phyloP scores from a whole-genome alignment of 2,329 filamentous ascomycete genomes.

The Tolypocladium ophioglossoides region DNA sequence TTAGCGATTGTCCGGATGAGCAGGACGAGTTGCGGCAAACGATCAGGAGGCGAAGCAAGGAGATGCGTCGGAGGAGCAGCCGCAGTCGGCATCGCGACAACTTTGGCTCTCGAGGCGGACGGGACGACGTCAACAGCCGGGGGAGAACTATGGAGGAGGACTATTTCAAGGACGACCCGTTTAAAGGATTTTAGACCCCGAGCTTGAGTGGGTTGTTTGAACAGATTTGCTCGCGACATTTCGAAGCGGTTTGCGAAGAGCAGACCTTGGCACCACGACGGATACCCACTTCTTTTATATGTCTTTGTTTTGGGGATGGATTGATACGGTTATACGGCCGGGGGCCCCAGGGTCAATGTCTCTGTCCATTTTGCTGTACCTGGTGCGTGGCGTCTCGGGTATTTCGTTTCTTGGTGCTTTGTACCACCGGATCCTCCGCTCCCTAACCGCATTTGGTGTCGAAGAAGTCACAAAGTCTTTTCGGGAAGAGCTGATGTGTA shows the following conservation, averaged over 20 bases:
- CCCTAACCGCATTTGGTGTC: not conserved
- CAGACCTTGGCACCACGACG: constrained; percentile 4
- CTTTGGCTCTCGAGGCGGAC: constrained; percentile 33
- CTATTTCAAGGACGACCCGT: constrained; percentile 49
- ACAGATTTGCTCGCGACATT: not conserved
- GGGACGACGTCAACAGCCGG: constrained; percentile 37
- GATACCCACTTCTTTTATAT: constrained; percentile 6
- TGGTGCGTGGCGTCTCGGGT: not conserved
- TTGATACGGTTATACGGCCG: not conserved
- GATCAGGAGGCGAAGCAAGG: constrained; percentile 43
- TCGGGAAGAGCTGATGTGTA: not conserved
- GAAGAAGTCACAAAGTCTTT: too few relatives aligned
- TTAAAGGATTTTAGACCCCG: constrained; percentile 42
- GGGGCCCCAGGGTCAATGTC: not conserved
- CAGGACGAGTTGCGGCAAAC: constrained; percentile 37
- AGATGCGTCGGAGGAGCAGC: constrained; percentile 39
- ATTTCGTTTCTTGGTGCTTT: not conserved
- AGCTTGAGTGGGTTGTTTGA: not conserved
- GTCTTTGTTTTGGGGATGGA: not conserved
- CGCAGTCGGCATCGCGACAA: constrained; percentile 44
- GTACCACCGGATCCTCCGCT: not conserved
- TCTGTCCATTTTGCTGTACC: not conserved
- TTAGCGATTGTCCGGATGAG: constrained; percentile 37
- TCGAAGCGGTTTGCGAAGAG: not conserved
- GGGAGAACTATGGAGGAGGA: constrained; percentile 44